Evolutionary conservation across 768 basidiomycete species (phyloP).

Genomic region (Auriscalpium vulgare): DNA sequence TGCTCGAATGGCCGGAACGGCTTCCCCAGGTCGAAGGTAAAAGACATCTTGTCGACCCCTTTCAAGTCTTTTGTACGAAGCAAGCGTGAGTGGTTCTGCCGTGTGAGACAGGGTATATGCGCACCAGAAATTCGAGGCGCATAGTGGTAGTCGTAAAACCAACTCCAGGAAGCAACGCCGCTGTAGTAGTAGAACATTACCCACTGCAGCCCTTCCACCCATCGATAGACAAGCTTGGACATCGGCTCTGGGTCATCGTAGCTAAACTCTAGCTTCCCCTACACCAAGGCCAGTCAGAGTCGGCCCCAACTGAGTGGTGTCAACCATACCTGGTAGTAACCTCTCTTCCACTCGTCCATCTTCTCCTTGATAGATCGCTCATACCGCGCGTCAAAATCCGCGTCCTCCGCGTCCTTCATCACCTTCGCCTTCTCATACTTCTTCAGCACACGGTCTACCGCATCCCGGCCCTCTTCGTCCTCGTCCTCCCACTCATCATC

Average conservation of each 20-base stretch:
- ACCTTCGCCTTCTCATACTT: conserved; percentile 88
- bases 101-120: conserved; percentile 11
- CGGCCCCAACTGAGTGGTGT: neutral
- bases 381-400: conserved; percentile 72
- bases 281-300: conserved; percentile 9
- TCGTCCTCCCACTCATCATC: conserved; percentile 52
- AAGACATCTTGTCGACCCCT: conserved; percentile 68
- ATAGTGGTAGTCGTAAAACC: conserved; percentile 99
- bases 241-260: conserved; percentile 63
- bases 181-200: conserved; percentile 99
- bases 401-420: conserved; percentile 58
- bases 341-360: conserved; percentile 29
- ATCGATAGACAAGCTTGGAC: conserved; percentile 65
- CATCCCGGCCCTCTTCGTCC: conserved; percentile 63
- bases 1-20: conserved; percentile 95
- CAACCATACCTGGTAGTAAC: conserved; percentile 72
- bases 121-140: conserved; percentile 92
- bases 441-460: conserved; percentile 72
- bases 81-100: conserved; percentile 11
- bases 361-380: conserved; percentile 32
- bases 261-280: conserved; percentile 86
- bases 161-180: conserved; percentile 95
- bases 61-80: conserved; percentile 39
- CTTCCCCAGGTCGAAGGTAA: conserved; percentile 76
- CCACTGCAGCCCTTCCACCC: conserved; percentile 95